Percentiles rank a stretch among this genome's conserved stretches.
Conservation (phyloP, 2,329 filamentous ascomycete species). For the Microcera coccophila region DNA sequence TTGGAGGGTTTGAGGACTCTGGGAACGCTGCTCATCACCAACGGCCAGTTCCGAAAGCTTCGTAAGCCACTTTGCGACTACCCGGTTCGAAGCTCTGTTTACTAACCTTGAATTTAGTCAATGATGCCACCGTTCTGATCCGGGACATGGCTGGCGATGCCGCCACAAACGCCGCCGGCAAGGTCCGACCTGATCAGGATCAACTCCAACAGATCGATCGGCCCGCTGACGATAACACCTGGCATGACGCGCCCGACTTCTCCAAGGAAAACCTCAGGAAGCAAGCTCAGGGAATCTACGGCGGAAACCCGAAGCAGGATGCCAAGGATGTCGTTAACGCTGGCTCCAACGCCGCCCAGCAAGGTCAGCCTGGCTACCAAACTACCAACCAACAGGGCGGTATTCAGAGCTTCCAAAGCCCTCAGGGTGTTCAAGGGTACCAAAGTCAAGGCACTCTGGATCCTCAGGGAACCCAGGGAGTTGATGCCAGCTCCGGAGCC, state of each 20-base stretch:
- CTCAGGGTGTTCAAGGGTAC: conserved; percentile 32
- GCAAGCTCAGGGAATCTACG: conserved; percentile 62
- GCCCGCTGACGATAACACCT: conserved; percentile 87
- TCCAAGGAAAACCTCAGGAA: conserved; percentile 66
- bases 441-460: conserved; percentile 49
- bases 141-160: conserved; percentile 92
- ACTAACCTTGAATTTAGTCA: conserved; percentile 46
- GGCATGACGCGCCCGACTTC: conserved; percentile 82
- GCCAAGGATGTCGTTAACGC: conserved; percentile 56
- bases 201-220: conserved; percentile 71
- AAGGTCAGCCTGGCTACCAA: not conserved
- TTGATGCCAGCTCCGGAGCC: conserved; percentile 40
- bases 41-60: conserved; percentile 92
- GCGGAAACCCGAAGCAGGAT: conserved; percentile 54
- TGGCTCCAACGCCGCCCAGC: conserved; percentile 50
- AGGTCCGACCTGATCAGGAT: conserved; percentile 74
- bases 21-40: conserved; percentile 85
- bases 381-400: not conserved
- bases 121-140: conserved; percentile 73
- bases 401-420: not conserved
- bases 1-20: conserved; percentile 82
- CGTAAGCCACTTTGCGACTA: conserved; percentile 51
- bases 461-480: conserved; percentile 47
- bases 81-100: not conserved
- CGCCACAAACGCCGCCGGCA: conserved; percentile 71